Conservation (phyloP, 2,329 filamentous ascomycete genomes). For the Xylariomycetidae sp. region DNA sequence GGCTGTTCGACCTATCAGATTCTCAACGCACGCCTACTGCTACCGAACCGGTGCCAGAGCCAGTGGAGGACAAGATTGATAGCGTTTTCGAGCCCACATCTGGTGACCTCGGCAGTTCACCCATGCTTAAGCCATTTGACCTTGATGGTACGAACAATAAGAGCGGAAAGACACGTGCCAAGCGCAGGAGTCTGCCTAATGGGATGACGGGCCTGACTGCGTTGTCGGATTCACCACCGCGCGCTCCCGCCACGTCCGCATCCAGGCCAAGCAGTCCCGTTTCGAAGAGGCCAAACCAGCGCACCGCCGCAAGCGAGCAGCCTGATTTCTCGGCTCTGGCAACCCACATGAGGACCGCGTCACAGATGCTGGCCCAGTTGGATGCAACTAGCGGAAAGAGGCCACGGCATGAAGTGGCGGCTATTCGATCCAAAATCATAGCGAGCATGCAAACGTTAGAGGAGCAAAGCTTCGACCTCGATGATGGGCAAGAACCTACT, state of each 20-base stretch:
- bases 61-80: conserved; percentile 43
- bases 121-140: conserved; percentile 57
- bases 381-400: conserved; percentile 77
- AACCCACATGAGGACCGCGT: conserved; percentile 82
- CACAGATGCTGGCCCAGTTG: conserved; percentile 80
- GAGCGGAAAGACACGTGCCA: conserved; percentile 17
- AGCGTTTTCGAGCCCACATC: conserved; percentile 81
- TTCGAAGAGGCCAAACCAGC: conserved; percentile 46
- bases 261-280: conserved; percentile 67
- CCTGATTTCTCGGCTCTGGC: conserved; percentile 78
- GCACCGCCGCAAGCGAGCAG: conserved; percentile 58
- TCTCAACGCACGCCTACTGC: conserved; percentile 50
- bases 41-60: conserved; percentile 37
- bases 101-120: conserved; percentile 72
- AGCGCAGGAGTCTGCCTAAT: conserved; percentile 20
- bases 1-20: conserved; percentile 67
- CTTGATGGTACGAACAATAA: conserved; percentile 43
- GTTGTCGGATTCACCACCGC: conserved; percentile 58
- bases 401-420: conserved; percentile 74
- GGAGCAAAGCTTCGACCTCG: conserved; percentile 76
- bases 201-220: conserved; percentile 36
- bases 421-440: conserved; percentile 81
- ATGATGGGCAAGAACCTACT: conserved; percentile 67
- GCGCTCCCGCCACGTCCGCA: conserved; percentile 63
- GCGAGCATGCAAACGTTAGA: conserved; percentile 86